Base-by-base conservation (phyloP, 345 rosid genomes). In the Corchorus olitorius region DNA sequence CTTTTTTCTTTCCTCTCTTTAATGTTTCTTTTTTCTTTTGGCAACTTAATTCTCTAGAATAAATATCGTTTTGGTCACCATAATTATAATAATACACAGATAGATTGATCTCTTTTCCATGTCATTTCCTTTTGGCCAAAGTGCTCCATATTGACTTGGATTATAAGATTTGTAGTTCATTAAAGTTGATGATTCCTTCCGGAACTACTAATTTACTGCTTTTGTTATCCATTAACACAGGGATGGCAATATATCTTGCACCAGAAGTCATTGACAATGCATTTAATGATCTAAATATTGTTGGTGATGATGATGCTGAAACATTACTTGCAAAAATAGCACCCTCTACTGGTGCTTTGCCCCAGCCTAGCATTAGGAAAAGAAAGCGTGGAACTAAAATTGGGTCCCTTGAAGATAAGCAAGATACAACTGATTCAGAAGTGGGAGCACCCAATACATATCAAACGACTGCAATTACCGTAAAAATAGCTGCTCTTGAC, bases 191-290 rank as follows among this genome's bases (percentile, higher is more conserved):
- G n/a, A 55, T 77, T 16, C 52, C 46, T 17, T 17, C 12, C 7
- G 13, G 17, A 34, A 65, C 13, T 64, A 64, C 19, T 75, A 50
- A 50, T 37, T 8, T 53, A 50, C 46, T 19, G 39, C 70, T 17
- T 8, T 75, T 39, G 58, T 19, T 9, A 45, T 72, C 53, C 50
- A 72, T 43, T 76, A 74, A 58, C 81, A 71, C 91, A 94, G 99
- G 97, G 80, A 83, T 89, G 68, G 90, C 92, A 50, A 82, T 85
- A 78, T 86, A 85, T 84, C 87, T 93, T 80, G 92, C 87, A 53
- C 87, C 90, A 64, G 92, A 89, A 50, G 81, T 91, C 70, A 81
- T 88, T 71, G 77, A 75, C 67, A 85, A 87, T 84, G 87, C 91
- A 58, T 72, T 83, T 81, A 72, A 60, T 52, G 98, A 93, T 84